Percentiles rank a stretch among this genome's conserved stretches.
Evolutionary conservation across 208 protist genomes (phyloP).

Genomic region (Eutreptiella sp.): DNA sequence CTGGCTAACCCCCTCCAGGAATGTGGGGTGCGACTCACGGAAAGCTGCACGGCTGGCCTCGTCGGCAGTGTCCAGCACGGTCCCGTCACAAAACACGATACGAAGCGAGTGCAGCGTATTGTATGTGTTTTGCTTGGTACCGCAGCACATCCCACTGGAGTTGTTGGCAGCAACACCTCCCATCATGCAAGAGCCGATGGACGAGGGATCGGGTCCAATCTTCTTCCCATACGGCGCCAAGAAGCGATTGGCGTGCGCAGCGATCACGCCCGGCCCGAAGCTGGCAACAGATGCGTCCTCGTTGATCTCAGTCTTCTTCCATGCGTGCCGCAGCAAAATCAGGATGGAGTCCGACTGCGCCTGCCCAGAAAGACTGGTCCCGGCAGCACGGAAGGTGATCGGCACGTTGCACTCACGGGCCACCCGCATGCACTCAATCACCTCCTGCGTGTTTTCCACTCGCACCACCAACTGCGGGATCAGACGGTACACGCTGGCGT

Average conservation of each 20-base stretch:
- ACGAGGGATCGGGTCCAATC: conserved; percentile 44
- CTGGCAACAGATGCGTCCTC: too few species aligned
- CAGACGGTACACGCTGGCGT: conserved; percentile 34
- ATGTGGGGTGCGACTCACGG: conserved; percentile 8
- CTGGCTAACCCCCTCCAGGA: conserved; percentile 17
- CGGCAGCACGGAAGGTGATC: conserved; percentile 43
- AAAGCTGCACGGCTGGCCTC: conserved; percentile 20
- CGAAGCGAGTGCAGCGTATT: conserved; percentile 41
- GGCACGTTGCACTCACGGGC: conserved; percentile 36
- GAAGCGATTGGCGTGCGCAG: conserved; percentile 40
- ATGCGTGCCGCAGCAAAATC: conserved; percentile 35
- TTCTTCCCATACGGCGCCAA: conserved; percentile 33
- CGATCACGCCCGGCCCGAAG: conserved; percentile 41
- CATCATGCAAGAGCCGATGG: conserved; percentile 48
- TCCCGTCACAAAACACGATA: conserved; percentile 38
- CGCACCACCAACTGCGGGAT: conserved; percentile 32
- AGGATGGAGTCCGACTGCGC: conserved; percentile 44
- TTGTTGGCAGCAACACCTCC: conserved; percentile 49
- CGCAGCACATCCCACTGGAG: conserved; percentile 48
- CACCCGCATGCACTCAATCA: conserved; percentile 17
- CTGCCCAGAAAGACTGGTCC: conserved; percentile 44
- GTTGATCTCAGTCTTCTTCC: conserved; percentile 27
- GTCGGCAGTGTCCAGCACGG: conserved; percentile 36
- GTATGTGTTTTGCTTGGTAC: conserved; percentile 40
- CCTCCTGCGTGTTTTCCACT: conserved; percentile 27